Evolutionary conservation across 768 basidiomycete genomes (phyloP), one percentile per base, ranked within the genome.

Genomic region (Suillus clintonianus): DNA sequence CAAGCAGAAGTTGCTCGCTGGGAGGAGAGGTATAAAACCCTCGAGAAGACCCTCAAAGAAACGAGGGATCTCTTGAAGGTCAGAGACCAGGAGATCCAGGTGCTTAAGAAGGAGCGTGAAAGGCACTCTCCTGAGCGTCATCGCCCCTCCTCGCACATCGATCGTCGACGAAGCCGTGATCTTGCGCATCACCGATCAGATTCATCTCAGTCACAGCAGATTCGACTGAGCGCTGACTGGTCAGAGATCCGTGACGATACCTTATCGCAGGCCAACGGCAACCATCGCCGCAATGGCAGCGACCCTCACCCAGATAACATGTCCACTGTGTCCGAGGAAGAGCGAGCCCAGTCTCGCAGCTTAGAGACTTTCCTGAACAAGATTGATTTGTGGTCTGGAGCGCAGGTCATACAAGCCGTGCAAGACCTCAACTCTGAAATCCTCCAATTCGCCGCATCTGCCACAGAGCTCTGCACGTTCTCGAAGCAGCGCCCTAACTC

Each of bases 361-460:
- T 74, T 80, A 61, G 91, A 92, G 71, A 79, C 82, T 24, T 92
- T 88, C 74, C 82, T 92, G 77, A 90, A 89, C 17, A 88, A 90
- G 64, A 87, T 85, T 37, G 91, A 92, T 74, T 69, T 74, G 36
- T 90, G 87, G 89, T 90, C 90, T 2, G 91, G 91, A 14, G 86
- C 89, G 1, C 89, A 91, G 71, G 82, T 92, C 72, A 83, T 92
- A 55, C 90, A 92, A 71, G 87, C 89, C 3, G 86, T 92, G 15
- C 87, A 89, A 66, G 91, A 92, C 69, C 82, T 92, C 73, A 92
- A 92, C 71, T 86, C 89, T 0, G 90, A 92, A 74, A 89, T 92
- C 63, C 81, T 90, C n/a, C 91, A 91, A 66, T 90, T 90, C 64
- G 88, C 90, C 10, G 89, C 90, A 17, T 84, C 87, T 27, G 90